A percentile compares a stretch with the other conserved stretches of the same genome.
Evolutionary conservation across 306 rosid species (phyloP).

Genomic region (Luffa acutangula): DNA sequence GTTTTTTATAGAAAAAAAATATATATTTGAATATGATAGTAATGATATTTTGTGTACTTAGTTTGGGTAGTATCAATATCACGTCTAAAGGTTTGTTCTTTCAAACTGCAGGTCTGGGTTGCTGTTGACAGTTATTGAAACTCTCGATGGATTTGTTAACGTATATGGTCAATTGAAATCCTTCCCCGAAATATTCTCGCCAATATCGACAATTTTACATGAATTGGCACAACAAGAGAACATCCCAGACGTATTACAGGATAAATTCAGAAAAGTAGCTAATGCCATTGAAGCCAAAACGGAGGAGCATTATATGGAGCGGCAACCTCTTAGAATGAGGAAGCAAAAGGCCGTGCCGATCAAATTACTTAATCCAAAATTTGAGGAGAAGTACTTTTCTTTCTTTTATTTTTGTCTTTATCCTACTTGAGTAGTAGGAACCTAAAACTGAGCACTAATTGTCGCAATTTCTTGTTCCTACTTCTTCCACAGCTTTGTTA

Average conservation of each 20-base stretch:
- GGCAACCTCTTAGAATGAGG: conserved; percentile 79
- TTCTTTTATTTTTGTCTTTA: background rate
- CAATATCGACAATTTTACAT: conserved; percentile 34
- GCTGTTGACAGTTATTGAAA: conserved; percentile 44
- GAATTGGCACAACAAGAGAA: conserved; percentile 44
- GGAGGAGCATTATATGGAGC: conserved; percentile 32
- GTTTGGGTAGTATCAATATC: background rate
- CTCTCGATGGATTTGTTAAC: conserved; percentile 44
- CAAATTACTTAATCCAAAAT: conserved; percentile 66
- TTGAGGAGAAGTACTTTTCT: conserved; percentile 60
- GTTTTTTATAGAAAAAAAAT: background rate
- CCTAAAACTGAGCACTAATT: conserved; percentile 8
- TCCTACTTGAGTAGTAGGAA: background rate
- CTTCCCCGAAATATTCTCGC: conserved; percentile 74
- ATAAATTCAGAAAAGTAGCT: conserved; percentile 42
- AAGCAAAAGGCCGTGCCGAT: conserved; percentile 82
- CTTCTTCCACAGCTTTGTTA: conserved; percentile 59
- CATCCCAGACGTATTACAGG: conserved; percentile 34
- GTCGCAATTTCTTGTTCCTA: background rate
- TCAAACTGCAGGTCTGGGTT: conserved; percentile 53
- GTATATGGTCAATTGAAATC: conserved; percentile 52
- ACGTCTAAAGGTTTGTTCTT: background rate
- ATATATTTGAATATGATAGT: background rate
- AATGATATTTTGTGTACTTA: background rate
- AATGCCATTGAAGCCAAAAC: conserved; percentile 41